Evolutionary conservation across 2,329 filamentous ascomycete genomes (phyloP).

Genomic region (Cladosporium sp.): DNA sequence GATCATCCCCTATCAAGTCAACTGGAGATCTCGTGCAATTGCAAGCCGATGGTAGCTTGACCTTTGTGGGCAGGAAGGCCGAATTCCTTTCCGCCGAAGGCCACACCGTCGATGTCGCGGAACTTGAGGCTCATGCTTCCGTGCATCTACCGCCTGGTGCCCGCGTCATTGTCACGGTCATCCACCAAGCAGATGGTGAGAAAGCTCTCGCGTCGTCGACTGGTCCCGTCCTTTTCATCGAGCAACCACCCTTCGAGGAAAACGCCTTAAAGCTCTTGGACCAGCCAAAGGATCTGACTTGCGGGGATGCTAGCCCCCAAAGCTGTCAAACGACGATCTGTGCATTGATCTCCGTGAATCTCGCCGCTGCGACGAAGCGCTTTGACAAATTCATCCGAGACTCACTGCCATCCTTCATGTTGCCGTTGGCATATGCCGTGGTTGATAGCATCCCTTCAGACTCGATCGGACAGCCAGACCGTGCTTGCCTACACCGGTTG

Average conservation of each 20-base stretch:
- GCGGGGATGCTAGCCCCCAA: neutral
- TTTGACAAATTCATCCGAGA: conserved; percentile 38
- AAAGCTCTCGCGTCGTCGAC: neutral
- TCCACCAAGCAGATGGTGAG: conserved; percentile 8
- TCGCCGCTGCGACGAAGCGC: conserved; percentile 34
- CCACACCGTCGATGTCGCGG: conserved; percentile 67
- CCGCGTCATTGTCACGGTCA: conserved; percentile 25
- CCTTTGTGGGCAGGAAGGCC: conserved; percentile 62
- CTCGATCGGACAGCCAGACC: conserved; percentile 25
- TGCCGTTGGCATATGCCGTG: conserved; percentile 40
- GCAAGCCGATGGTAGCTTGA: conserved; percentile 13
- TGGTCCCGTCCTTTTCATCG: conserved; percentile 30
- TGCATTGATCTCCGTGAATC: conserved; percentile 22
- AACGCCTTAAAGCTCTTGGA: conserved; percentile 26
- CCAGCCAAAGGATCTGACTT: conserved; percentile 19
- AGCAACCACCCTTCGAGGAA: conserved; percentile 24
- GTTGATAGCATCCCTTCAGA: conserved; percentile 33
- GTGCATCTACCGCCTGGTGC: conserved; percentile 29
- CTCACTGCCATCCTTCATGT: conserved; percentile 44
- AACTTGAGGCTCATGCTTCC: conserved; percentile 49
- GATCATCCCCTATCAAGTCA: conserved; percentile 24
- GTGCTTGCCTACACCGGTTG: conserved; percentile 28
- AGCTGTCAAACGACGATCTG: conserved; percentile 16
- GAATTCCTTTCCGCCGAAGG: conserved; percentile 74
- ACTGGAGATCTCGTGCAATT: conserved; percentile 21